Conservation (phyloP, 139 green algal species). For the Auxenochlorella pyrenoidosa region DNA sequence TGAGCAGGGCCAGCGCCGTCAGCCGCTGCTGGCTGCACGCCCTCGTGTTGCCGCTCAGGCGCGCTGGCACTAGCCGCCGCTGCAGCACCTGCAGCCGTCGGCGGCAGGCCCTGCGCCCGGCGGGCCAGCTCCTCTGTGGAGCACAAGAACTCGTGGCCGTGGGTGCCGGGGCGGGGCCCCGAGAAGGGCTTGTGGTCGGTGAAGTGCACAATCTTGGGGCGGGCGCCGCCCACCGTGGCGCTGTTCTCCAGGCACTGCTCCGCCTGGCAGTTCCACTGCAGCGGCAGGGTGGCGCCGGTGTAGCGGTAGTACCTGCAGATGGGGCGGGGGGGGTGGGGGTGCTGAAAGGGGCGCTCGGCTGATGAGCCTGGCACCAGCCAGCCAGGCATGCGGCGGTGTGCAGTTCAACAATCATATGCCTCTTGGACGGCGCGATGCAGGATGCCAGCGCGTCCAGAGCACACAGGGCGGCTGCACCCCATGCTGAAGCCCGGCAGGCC, state of each 20-base stretch:
- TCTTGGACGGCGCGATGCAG: too few relatives aligned
- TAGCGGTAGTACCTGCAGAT: constrained; percentile 26
- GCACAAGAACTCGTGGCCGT: constrained; percentile 30
- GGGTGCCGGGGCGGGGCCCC: neutral
- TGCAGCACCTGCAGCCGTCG: neutral
- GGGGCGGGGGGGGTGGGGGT: neutral
- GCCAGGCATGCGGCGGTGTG: too few relatives aligned
- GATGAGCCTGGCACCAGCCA: neutral
- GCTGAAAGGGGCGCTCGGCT: neutral
- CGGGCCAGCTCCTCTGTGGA: neutral
- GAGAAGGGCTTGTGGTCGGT: constrained; percentile 4
- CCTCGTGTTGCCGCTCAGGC: neutral
- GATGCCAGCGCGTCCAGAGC: too few relatives aligned
- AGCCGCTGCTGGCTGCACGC: neutral
- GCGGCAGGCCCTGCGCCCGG: neutral
- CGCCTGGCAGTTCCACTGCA: constrained; percentile 30
- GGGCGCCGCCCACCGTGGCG: neutral
- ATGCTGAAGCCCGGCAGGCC: neutral
- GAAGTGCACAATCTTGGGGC: constrained; percentile 25
- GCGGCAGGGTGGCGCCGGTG: constrained; percentile 23
- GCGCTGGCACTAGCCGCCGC: neutral
- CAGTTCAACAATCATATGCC: too few relatives aligned
- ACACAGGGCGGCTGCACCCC: too few relatives aligned
- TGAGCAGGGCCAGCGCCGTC: neutral
- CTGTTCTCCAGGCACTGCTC: constrained; percentile 4